Evolutionary conservation across 768 basidiomycete species (phyloP).

Genomic region (Naematelia encephala): DNA sequence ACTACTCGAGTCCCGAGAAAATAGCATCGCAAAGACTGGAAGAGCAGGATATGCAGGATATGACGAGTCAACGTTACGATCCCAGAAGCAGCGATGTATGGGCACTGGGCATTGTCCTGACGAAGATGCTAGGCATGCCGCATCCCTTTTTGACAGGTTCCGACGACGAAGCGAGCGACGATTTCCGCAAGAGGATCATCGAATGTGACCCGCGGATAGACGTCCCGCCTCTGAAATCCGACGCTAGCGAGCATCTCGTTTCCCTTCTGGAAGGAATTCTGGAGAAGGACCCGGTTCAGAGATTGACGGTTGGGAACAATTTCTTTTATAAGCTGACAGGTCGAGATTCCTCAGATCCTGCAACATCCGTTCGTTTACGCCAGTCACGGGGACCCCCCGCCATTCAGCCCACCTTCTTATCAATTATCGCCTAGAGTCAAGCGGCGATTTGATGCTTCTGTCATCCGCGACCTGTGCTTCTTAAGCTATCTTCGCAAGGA

Average conservation of each 20-base stretch:
- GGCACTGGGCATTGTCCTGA: slow-evolving; percentile 44
- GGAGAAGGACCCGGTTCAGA: slow-evolving; percentile 22
- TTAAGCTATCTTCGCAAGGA: slow-evolving; percentile 19
- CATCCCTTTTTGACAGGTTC: slow-evolving; percentile 30
- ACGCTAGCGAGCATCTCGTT: not conserved
- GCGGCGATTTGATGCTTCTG: slow-evolving; percentile 5
- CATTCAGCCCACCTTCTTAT: slow-evolving; percentile 15
- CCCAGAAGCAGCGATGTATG: slow-evolving; percentile 44
- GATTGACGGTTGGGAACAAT: slow-evolving; percentile 42
- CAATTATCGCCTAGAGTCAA: not conserved
- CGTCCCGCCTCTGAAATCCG: not conserved
- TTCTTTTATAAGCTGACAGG: not conserved
- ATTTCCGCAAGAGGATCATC: slow-evolving; percentile 29
- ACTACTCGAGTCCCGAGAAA: slow-evolving; percentile 49
- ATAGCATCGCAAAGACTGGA: slow-evolving; percentile 16
- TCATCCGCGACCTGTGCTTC: slow-evolving; percentile 30
- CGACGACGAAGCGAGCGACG: slow-evolving; percentile 25
- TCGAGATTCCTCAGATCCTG: slow-evolving; percentile 43
- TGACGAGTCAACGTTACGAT: slow-evolving; percentile 33
- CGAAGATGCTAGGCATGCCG: slow-evolving; percentile 30
- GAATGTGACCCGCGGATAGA: slow-evolving; percentile 9
- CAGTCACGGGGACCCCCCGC: slow-evolving; percentile 12
- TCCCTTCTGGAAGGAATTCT: slow-evolving; percentile 40
- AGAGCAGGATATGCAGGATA: not conserved
- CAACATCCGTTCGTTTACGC: slow-evolving; percentile 33